Base-by-base conservation (phyloP, 164 flowering plant species). In the Taxillus chinensis region DNA sequence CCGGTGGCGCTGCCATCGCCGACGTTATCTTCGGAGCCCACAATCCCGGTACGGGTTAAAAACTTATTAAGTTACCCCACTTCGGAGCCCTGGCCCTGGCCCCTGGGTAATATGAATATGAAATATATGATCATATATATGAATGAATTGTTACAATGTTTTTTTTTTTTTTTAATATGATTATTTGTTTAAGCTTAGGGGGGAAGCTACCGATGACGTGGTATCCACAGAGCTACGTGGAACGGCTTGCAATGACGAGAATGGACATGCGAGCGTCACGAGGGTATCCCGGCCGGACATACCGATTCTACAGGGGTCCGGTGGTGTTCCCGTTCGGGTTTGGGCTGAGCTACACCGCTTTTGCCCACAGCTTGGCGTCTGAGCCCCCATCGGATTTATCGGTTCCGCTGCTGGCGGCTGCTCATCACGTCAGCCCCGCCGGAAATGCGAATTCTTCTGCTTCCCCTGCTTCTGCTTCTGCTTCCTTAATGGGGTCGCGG, bases 151-250 rank as follows among this genome's bases (percentile, higher is more conserved):
- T 37, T 45, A 43, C 7, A 43, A 1, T 43, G 46, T 0, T 15
- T 51, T 51, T 14, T 51, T 14, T 14, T 51, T 15, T 8, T 3
- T 15, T 51, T 2, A 2, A 4, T 6, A 5, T 46, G 39, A 52
- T 5, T 51, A 0, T 56, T 46, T 37, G 7, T 43, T 45, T 40
- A n/a, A n/a, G n/a, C n/a, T 3, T 43, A 84, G 93, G 88, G 7
- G 95, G 93, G 41, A 80, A 75, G 63, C 62, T 88, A 41, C 96
- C 95, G 0, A 74, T 83, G 77, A 90, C 96, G 63, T 88, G 97
- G 97, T 88, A 88, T 64, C 83, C 82, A 39, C 74, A 81, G 50
- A 72, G 68, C 41, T 90, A 82, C 46, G 57, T 85, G n/a, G 64
- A 76, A 2, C 74, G 76, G 57, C 64, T 76, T n/a, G 85, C 92